Conservation (phyloP, 2,329 filamentous ascomycete species). For the Trichoderma atrobrunneum region DNA sequence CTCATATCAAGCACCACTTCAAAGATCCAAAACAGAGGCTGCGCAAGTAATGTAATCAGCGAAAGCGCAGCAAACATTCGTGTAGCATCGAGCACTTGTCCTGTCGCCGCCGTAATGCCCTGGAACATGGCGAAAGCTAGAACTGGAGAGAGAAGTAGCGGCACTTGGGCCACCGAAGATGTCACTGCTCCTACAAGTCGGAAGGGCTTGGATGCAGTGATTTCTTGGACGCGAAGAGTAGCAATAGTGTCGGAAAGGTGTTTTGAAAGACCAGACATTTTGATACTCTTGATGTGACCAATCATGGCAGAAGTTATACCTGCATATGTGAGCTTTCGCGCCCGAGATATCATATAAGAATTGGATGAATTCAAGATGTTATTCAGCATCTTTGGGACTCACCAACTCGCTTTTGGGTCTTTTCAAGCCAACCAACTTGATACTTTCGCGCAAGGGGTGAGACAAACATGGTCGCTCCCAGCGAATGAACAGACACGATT, state of each 20-base stretch:
- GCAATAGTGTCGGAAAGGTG: constrained; percentile 31
- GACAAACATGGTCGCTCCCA: constrained; percentile 28
- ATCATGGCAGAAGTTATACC: constrained; percentile 36
- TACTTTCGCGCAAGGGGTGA: constrained; percentile 31
- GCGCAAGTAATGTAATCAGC: constrained; percentile 38
- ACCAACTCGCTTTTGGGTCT: constrained; percentile 29
- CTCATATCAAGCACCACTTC: constrained; percentile 37
- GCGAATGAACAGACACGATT: constrained; percentile 29
- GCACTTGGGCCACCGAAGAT: constrained; percentile 36
- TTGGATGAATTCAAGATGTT: not conserved
- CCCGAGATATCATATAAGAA: not conserved
- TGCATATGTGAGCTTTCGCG: not conserved
- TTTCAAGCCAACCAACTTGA: constrained; percentile 24
- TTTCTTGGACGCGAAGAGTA: constrained; percentile 35
- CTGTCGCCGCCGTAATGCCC: constrained; percentile 28
- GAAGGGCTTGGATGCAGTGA: constrained; percentile 30
- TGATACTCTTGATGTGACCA: constrained; percentile 42
- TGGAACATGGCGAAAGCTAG: constrained; percentile 40
- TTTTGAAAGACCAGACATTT: constrained; percentile 39
- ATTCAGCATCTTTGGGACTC: not conserved
- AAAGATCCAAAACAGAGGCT: constrained; percentile 40
- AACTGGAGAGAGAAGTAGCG: constrained; percentile 35
- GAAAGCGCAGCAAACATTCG: constrained; percentile 43
- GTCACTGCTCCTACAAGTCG: constrained; percentile 35
- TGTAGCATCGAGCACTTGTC: constrained; percentile 31